These are phyloP conservation scores for Ophidiomyces ophidiicola DNA, from an alignment of 2,329 filamentous ascomycete genomes.

Conservation along the genomic window DNA sequence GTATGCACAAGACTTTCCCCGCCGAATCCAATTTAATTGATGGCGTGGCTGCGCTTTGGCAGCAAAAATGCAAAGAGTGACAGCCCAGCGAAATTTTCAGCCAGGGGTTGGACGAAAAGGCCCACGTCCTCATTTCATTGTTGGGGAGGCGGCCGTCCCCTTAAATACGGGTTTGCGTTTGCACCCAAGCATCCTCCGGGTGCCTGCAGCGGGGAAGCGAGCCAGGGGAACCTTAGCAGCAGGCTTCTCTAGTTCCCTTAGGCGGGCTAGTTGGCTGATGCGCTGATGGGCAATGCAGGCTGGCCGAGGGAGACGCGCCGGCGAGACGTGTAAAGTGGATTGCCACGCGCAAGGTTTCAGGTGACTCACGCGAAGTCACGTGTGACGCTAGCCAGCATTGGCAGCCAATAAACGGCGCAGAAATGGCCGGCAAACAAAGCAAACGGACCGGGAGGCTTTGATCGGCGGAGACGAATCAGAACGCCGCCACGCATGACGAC, in stretches of 20 bases:
- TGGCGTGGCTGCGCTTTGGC: neutral
- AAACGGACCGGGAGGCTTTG: constrained; percentile 3
- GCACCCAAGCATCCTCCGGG: neutral
- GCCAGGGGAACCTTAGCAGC: neutral
- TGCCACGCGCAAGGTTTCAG: constrained; percentile 5
- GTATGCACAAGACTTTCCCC: neutral
- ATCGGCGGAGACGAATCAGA: constrained; percentile 8
- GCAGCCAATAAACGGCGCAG: neutral
- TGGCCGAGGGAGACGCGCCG: constrained; percentile 5
- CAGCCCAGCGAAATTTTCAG: constrained; percentile 5
- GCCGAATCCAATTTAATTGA: constrained; percentile 3
- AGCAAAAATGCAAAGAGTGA: neutral
- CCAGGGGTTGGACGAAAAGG: constrained; percentile 1
- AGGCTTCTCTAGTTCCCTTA: neutral
- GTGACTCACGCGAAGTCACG: constrained; percentile 17
- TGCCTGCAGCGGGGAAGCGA: neutral
- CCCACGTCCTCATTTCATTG: constrained; percentile 3
- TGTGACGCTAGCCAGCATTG: neutral
- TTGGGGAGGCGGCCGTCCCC: constrained; percentile 1
- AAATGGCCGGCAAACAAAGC: constrained; percentile 4
- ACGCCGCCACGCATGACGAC: neutral
- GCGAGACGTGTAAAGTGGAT: constrained; percentile 15
- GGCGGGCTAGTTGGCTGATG: constrained; percentile 1
- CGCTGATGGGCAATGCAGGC: neutral
- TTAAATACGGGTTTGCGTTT: neutral